Percentiles rank a stretch among this genome's conserved stretches.
Evolutionary conservation across 768 basidiomycete genomes (phyloP).

Genomic region (Fibroporia radiculosa): DNA sequence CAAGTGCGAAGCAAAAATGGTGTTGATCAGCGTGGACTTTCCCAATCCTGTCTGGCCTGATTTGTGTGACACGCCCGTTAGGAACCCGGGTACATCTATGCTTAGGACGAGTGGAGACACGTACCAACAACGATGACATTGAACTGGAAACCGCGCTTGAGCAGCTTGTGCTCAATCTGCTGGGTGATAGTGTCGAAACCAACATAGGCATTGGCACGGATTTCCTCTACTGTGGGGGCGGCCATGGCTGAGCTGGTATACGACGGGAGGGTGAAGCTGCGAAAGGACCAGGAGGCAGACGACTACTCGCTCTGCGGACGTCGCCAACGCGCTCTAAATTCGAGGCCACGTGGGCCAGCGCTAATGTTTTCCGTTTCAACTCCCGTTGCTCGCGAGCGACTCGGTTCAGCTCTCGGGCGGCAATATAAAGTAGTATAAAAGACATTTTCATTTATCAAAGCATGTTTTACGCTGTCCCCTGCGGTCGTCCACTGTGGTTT

Average conservation of each 20-base stretch:
- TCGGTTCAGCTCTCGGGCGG: neutral
- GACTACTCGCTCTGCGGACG: neutral
- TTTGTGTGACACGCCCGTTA: neutral
- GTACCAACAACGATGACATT: constrained; percentile 94
- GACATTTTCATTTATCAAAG: no score
- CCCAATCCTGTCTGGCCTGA: constrained; percentile 95
- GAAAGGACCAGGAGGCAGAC: constrained; percentile 1
- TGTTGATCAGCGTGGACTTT: constrained; percentile 98
- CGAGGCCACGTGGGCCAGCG: constrained; percentile 3
- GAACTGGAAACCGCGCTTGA: constrained; percentile 99
- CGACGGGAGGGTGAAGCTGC: neutral
- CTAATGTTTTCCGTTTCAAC: neutral
- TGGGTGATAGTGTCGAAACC: constrained; percentile 97
- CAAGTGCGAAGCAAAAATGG: constrained; percentile 97
- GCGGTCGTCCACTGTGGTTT: neutral
- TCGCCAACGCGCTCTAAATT: constrained; percentile 1
- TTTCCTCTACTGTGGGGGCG: constrained; percentile 57
- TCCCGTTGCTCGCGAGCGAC: neutral
- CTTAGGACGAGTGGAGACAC: constrained; percentile 24
- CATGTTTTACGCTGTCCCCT: no score
- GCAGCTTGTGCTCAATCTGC: constrained; percentile 98
- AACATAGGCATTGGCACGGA: constrained; percentile 88
- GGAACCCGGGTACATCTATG: neutral
- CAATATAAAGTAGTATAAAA: no score
- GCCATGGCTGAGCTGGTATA: constrained; percentile 11